A percentile compares a stretch with the other conserved stretches of the same genome.
Evolutionary conservation across 306 rosid genomes (phyloP).

Genomic region (Casuarina cunninghamiana): DNA sequence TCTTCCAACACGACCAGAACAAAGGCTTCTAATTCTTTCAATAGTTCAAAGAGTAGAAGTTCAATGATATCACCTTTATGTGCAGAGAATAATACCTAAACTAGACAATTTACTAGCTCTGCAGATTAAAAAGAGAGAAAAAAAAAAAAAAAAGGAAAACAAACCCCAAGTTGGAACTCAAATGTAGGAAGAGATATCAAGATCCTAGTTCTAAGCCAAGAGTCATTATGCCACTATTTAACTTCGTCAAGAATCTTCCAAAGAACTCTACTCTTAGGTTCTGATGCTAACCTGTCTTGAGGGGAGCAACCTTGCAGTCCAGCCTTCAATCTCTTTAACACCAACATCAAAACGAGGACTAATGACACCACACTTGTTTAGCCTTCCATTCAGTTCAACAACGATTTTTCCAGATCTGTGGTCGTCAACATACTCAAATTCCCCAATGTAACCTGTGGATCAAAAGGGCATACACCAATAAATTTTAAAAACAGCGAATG

Average conservation of each 20-base stretch:
- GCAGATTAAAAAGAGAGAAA: neutral
- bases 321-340: constrained; percentile 63
- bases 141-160: neutral
- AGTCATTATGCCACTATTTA: neutral
- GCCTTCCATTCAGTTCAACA: constrained; percentile 63
- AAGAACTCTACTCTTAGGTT: neutral
- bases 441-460: constrained; percentile 56
- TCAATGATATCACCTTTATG: neutral
- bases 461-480: neutral
- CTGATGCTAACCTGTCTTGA: constrained; percentile 56
- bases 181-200: neutral
- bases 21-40: neutral
- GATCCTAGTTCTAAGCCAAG: neutral
- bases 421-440: constrained; percentile 64
- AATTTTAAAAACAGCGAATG: neutral
- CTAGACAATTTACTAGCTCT: neutral
- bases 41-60: neutral
- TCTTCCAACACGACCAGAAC: neutral
- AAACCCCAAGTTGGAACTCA: neutral
- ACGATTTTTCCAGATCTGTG: constrained; percentile 69
- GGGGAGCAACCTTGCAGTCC: constrained; percentile 71
- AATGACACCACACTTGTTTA: constrained; percentile 66
- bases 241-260: neutral
- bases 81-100: neutral
- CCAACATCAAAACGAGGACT: constrained; percentile 73